Evolutionary conservation across 202 grass and related monocot genomes (phyloP).

Genomic region (Zoysia matrella): DNA sequence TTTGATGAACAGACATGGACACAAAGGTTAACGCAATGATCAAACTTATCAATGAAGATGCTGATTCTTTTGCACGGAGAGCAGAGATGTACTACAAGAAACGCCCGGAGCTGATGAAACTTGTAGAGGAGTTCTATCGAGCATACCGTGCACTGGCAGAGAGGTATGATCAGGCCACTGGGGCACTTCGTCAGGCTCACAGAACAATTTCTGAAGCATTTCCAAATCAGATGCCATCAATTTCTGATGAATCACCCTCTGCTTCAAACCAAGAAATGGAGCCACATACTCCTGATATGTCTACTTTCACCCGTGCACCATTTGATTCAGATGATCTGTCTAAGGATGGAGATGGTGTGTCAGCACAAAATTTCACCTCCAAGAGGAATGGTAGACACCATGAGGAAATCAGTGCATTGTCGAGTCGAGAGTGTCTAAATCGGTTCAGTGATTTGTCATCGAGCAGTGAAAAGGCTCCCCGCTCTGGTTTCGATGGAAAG

Average conservation of each 20-base stretch:
- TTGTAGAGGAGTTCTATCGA: constrained; percentile 93
- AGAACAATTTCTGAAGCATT: constrained; percentile 85
- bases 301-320: constrained; percentile 46
- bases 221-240: constrained; percentile 84
- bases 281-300: constrained; percentile 70
- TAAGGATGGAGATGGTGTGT: constrained; percentile 54
- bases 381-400: constrained; percentile 69
- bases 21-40: constrained; percentile 92
- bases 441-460: constrained; percentile 71
- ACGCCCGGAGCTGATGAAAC: constrained; percentile 91
- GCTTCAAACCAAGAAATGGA: constrained; percentile 60
- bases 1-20: constrained; percentile 83
- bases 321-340: constrained; percentile 63
- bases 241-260: constrained; percentile 75
- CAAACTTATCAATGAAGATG: constrained; percentile 99
- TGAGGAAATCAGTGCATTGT: constrained; percentile 52
- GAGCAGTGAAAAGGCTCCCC: constrained; percentile 51
- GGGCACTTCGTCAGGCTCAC: constrained; percentile 87
- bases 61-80: constrained; percentile 94
- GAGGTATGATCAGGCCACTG: constrained; percentile 86
- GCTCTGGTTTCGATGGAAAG: constrained; percentile 59
- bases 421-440: constrained; percentile 66
- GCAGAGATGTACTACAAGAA: constrained; percentile 97
- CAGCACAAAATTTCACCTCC: constrained; percentile 46
- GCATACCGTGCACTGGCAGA: constrained; percentile 95